These are phyloP conservation scores for Epichloe baconii DNA, from an alignment of 2,329 filamentous ascomycete species.

Conservation along the genomic window DNA sequence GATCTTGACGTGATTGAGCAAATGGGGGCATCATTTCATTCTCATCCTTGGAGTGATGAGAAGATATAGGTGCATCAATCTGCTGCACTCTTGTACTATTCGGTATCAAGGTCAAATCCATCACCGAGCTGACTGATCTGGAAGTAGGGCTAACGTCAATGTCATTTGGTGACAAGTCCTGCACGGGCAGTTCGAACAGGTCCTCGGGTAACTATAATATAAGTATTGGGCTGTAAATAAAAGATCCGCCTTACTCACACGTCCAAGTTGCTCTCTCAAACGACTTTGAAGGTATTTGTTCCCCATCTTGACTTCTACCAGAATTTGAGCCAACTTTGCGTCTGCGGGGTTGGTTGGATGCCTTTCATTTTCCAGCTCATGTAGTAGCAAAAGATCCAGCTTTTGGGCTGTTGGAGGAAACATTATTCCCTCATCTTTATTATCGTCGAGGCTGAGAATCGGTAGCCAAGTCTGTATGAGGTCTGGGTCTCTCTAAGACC, in stretches of 20 bases:
- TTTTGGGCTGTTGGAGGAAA: slow-evolving; percentile 2
- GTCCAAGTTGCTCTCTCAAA: background rate
- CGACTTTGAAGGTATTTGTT: background rate
- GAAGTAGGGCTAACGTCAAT: background rate
- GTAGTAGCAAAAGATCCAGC: slow-evolving; percentile 2
- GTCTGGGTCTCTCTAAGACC: slow-evolving; percentile 3
- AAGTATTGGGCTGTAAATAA: background rate
- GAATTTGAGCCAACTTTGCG: slow-evolving; percentile 1
- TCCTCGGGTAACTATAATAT: slow-evolving; percentile 3
- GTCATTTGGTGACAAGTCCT: background rate
- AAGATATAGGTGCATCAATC: background rate
- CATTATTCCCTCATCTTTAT: slow-evolving; percentile 3
- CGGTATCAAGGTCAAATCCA: background rate
- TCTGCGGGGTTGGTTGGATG: background rate
- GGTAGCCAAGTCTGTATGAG: slow-evolving; percentile 4
- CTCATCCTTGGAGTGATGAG: background rate
- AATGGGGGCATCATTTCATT: background rate
- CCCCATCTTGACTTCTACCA: background rate
- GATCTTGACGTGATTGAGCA: background rate
- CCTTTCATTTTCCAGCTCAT: slow-evolving; percentile 4
- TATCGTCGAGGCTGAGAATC: slow-evolving; percentile 2
- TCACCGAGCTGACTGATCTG: background rate
- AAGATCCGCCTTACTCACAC: background rate
- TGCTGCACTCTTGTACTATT: background rate
- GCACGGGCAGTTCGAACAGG: background rate